phyloP scores from a whole-genome alignment of 208 protist species.

The Willaertia magna region DNA sequence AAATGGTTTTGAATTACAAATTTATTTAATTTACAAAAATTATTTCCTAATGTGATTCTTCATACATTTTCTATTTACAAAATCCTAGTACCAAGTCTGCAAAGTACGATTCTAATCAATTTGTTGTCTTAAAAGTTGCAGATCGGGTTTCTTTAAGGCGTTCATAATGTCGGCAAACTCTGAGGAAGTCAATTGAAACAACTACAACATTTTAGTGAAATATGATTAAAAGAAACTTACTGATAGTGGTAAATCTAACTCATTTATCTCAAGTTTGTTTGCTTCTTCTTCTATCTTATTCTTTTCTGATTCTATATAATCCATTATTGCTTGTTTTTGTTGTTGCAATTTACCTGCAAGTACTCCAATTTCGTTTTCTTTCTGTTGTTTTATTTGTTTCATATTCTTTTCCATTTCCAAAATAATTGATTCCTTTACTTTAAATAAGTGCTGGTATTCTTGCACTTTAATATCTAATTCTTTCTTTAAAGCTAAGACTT shows the following conservation, averaged over 20 bases:
- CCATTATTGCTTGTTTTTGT: not conserved
- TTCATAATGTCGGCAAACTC: not conserved
- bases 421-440: not conserved
- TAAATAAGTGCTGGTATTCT: not conserved
- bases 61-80: too few relatives aligned
- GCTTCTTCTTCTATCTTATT: too few relatives aligned
- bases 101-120: too few relatives aligned
- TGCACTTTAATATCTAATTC: not conserved
- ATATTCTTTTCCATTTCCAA: not conserved
- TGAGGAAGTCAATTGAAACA: not conserved
- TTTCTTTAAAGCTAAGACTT: not conserved
- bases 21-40: too few relatives aligned
- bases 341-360: not conserved
- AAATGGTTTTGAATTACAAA: too few relatives aligned
- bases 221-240: not conserved
- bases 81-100: too few relatives aligned
- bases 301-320: not conserved
- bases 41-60: too few relatives aligned
- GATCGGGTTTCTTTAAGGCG: not conserved
- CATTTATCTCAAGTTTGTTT: not conserved
- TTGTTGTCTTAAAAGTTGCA: not conserved
- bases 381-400: not conserved
- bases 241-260: not conserved
- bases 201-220: not conserved
- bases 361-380: not conserved